phyloP scores from a whole-genome alignment of 192 early-diverging fungal species.

The Podila epicladia region DNA sequence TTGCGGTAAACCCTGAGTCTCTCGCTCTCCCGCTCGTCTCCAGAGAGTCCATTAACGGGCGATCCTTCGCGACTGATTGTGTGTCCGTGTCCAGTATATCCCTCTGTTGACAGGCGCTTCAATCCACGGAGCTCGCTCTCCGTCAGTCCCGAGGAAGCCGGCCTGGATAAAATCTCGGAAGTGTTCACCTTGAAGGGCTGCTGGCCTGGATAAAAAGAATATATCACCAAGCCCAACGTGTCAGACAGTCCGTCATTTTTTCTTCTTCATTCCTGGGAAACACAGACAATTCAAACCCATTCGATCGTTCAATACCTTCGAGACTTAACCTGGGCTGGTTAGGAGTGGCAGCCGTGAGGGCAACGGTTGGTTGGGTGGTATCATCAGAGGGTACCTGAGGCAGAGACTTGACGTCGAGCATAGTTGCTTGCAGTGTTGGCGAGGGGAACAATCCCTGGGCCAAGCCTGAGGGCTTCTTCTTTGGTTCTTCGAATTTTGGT shows the following conservation, averaged over 20 bases:
- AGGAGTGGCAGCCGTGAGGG: neutral
- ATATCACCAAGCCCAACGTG: no score
- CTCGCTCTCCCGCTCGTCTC: neutral
- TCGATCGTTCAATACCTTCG: neutral
- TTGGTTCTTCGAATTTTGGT: neutral
- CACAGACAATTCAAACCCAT: neutral
- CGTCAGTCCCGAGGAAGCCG: slow-evolving; percentile 12
- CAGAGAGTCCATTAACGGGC: slow-evolving; percentile 4
- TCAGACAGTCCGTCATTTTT: neutral
- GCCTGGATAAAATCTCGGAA: slow-evolving; percentile 9
- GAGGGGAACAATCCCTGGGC: neutral
- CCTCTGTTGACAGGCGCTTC: slow-evolving; percentile 27
- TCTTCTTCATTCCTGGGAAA: neutral
- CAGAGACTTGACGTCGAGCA: neutral
- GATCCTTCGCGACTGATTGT: slow-evolving; percentile 23
- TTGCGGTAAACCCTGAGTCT: slow-evolving; percentile 6
- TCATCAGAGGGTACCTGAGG: neutral
- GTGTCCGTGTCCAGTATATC: neutral
- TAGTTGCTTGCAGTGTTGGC: neutral
- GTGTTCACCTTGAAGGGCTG: slow-evolving; percentile 32
- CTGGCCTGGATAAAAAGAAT: slow-evolving; percentile 2
- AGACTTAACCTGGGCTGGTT: neutral
- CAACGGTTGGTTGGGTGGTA: neutral
- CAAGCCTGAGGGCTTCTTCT: neutral
- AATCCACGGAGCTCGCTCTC: slow-evolving; percentile 23